Base-by-base conservation (phyloP, 2,329 filamentous ascomycete genomes). In the Didymella pomorum region DNA sequence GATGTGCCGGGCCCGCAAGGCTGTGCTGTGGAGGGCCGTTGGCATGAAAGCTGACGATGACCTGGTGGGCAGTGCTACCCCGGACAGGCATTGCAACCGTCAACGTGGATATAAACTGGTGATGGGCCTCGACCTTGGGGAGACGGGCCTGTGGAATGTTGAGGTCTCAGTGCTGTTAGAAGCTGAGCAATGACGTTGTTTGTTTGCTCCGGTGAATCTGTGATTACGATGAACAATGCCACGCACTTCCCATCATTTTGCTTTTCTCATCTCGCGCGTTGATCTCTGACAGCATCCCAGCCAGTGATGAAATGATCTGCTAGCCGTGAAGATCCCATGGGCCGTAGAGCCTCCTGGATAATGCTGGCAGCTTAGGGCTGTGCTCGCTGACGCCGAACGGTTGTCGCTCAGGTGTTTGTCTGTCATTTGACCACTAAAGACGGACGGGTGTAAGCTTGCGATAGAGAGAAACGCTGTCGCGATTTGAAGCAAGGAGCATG, bases 231-330 rank as follows among this genome's bases (percentile, higher is more conserved):
- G 61, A 43, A 57, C 68, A 61, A 37, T 56, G 52, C 56, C 29
- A 37, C 53, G 52, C 58, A 62, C 61, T 50, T 51, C 56, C 16
- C 16, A 49, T 18, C 39, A 39, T 28, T 57, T 49, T 54, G 39
- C 55, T 39, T 63, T 37, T 60, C 39, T 42, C 48, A 48, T 52
- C 47, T 49, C 50, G 43, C 52, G 41, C 51, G 57, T 57, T 60
- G 55, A 56, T 64, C 60, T 58, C 43, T 58, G 42, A 42, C 41
- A 42, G 31, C 23, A 49, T 55, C 39, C 35, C 26, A 37, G 49
- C 53, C 44, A 41, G 56, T 68, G 65, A 70, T 69, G 70, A 52
- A 65, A 70, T 66, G 65, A 70, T 70, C 68, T 53, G 43, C 64
- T 55, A 58, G 58, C 64, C 62, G 63, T 66, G 67, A 65, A 55